Evolutionary conservation across 352 stramenopile species (phyloP), one percentile per base, ranked within the genome.

Genomic region (Ophiocytium majus): DNA sequence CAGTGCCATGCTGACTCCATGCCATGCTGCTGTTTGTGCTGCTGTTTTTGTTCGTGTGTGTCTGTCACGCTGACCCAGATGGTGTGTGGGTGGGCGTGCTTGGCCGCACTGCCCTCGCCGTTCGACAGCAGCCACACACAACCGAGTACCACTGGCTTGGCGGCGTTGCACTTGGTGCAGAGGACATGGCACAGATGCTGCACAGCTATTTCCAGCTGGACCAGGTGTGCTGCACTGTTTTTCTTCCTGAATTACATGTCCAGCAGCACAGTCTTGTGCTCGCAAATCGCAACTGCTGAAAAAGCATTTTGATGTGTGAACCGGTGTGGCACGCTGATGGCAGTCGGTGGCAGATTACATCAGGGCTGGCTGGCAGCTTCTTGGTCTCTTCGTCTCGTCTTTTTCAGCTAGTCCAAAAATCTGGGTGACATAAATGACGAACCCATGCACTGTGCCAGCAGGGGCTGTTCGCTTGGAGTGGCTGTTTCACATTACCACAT

Each of bases 71-170:
- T 31, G 82, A 79, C 31, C 33, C 74, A 57, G 76, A 74, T 34
- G 82, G 89, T 50, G 82, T 83, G 71, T 90, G 86, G 86, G 82
- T 88, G 28, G 86, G 86, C 28, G 86, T 90, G 23, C 75, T 90
- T 0, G 82, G 81, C 23, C 37, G 82, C 31, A 66, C 64, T 36
- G 80, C 89, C 17, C 31, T 90, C 17, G 82, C 71, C 9, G 81
- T 90, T 32, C 80, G 80, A 76, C 81, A 89, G 57, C 80, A 43
- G 63, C 71, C 76, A 32, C 32, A 35, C 63, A 87, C 82, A 10
- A 89, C 85, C 28, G 75, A 87, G 28, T 86, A 84, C 32, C 35
- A 81, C 5, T 81, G 75, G 31, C 10, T 57, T 9, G 82, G 76
- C 10, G 36, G 32, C 32, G 49, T 32, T 78, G 63, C 32, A 0